Conservation (phyloP, 73 alveolate genomes). For the Paramecium caudatum region DNA sequence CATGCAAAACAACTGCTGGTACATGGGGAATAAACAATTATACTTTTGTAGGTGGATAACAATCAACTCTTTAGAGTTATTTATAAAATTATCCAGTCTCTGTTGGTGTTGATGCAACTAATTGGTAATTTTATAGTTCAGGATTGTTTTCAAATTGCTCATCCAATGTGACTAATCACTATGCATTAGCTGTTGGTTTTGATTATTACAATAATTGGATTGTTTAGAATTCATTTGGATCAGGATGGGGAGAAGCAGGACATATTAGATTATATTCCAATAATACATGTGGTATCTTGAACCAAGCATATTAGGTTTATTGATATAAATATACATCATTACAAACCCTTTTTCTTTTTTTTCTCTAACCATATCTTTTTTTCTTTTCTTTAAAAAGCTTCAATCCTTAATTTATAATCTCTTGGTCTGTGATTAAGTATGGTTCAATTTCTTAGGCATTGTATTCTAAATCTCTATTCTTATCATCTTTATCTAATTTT, state of each 20-base stretch:
- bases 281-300: slow-evolving; percentile 66
- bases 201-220: slow-evolving; percentile 42
- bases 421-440: neutral
- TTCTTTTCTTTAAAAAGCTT: neutral
- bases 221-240: slow-evolving; percentile 67
- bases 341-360: slow-evolving; percentile 41
- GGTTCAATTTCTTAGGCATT: slow-evolving; percentile 5
- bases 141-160: slow-evolving; percentile 75
- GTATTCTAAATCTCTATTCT: slow-evolving; percentile 57
- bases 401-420: slow-evolving; percentile 11
- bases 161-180: slow-evolving; percentile 79
- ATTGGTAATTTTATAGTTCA: slow-evolving; percentile 80
- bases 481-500: slow-evolving; percentile 29
- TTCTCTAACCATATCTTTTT: slow-evolving; percentile 53
- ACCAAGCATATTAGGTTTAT: neutral
- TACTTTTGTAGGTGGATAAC: neutral
- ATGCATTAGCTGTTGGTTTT: slow-evolving; percentile 88
- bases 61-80: slow-evolving; percentile 27
- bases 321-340: neutral
- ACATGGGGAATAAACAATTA: slow-evolving; percentile 31
- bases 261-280: slow-evolving; percentile 30
- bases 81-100: slow-evolving; percentile 59
- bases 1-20: slow-evolving; percentile 43
- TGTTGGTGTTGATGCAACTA: slow-evolving; percentile 77
- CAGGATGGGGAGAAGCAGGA: slow-evolving; percentile 69